phyloP scores from a whole-genome alignment of 441 rosid genomes.

The Aquilaria agallochum region DNA sequence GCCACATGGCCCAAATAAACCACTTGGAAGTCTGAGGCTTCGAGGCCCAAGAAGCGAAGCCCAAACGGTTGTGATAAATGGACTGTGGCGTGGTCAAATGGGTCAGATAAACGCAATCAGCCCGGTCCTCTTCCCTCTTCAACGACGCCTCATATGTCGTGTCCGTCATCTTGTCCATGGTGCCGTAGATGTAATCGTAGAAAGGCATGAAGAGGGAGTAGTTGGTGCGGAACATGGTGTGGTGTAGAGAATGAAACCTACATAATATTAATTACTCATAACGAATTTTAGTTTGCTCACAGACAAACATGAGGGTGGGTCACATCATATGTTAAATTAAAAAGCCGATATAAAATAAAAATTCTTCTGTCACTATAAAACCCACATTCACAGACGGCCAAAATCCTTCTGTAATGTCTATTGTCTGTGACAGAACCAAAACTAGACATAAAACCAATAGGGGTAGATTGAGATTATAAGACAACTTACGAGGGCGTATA shows the following conservation, averaged over 20 bases:
- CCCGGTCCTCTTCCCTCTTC: conserved; percentile 29
- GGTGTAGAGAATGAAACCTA: conserved; percentile 63
- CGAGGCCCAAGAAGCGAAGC: conserved; percentile 50
- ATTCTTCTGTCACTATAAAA: no score
- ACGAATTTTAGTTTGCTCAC: not conserved
- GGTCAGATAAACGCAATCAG: conserved; percentile 46
- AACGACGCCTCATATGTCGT: conserved; percentile 30
- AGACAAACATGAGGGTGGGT: no score
- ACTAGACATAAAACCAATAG: not conserved
- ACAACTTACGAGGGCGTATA: conserved; percentile 55
- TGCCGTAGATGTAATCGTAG: conserved; percentile 54
- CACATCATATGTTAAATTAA: no score
- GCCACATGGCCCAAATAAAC: conserved; percentile 32
- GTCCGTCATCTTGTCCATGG: conserved; percentile 46
- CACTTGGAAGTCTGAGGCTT: conserved; percentile 33
- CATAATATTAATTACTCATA: not conserved
- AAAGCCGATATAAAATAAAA: no score
- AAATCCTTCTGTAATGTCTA: no score
- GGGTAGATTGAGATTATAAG: conserved; percentile 10
- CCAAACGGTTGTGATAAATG: conserved; percentile 43
- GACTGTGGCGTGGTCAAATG: conserved; percentile 50
- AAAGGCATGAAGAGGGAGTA: conserved; percentile 65
- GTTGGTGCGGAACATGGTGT: conserved; percentile 59
- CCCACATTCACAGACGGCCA: no score
- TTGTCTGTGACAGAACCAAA: no score